Conservation (phyloP, 2,329 filamentous ascomycete genomes). For the Calonectria hongkongensis region DNA sequence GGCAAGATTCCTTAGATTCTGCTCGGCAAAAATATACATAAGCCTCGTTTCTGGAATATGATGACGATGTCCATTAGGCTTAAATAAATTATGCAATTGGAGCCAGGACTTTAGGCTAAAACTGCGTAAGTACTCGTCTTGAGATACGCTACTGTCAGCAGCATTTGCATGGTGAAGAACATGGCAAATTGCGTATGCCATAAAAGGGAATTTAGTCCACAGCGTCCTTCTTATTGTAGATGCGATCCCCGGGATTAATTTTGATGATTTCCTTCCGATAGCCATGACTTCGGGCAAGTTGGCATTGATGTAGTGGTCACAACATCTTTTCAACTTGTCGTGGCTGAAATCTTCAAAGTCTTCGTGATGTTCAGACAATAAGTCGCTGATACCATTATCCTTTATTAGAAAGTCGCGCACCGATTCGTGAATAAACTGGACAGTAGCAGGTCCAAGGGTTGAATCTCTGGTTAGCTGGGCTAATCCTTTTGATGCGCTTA, state of each 20-base stretch:
- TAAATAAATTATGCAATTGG: slow-evolving; percentile 57
- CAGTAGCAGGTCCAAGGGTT: neutral
- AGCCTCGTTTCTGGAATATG: slow-evolving; percentile 46
- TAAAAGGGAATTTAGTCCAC: slow-evolving; percentile 60
- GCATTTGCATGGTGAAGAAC: slow-evolving; percentile 65
- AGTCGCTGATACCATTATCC: neutral
- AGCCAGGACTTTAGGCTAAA: slow-evolving; percentile 52
- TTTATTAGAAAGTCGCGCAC: neutral
- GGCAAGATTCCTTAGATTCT: slow-evolving; percentile 54
- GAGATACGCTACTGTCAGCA: slow-evolving; percentile 55
- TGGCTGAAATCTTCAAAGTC: neutral
- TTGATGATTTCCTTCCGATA: neutral
- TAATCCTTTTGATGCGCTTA: neutral
- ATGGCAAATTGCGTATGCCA: slow-evolving; percentile 65
- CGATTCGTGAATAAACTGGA: slow-evolving; percentile 6
- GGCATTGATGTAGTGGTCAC: neutral
- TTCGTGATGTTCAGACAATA: neutral
- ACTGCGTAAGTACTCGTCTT: slow-evolving; percentile 56
- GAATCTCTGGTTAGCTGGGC: neutral
- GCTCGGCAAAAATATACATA: slow-evolving; percentile 61
- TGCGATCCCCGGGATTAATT: too few species aligned
- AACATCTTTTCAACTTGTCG: neutral
- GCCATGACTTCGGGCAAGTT: neutral
- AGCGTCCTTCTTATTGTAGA: neutral
- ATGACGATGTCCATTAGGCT: slow-evolving; percentile 51